phyloP scores from a whole-genome alignment of 352 stramenopile species.

The Phytopythium helicoides region DNA sequence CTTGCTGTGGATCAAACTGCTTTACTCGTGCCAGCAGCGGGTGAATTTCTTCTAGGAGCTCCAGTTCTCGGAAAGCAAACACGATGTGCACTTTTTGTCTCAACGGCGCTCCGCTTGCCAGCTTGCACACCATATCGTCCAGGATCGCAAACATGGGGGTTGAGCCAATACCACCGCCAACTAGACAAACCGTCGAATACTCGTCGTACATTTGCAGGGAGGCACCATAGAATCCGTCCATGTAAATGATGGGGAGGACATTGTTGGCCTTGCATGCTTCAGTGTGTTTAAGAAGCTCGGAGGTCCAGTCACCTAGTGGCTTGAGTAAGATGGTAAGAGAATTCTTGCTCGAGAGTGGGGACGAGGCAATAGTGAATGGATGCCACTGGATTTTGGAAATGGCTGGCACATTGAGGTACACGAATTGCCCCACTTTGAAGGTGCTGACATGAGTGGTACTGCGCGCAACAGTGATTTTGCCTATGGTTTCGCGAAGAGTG shows the following conservation, averaged over 20 bases:
- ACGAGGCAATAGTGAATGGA: conserved; percentile 41
- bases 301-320: conserved; percentile 24
- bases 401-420: conserved; percentile 41
- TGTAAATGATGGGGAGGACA: conserved; percentile 16
- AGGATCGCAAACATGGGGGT: conserved; percentile 29
- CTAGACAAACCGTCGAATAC: conserved; percentile 18
- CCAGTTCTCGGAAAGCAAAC: conserved; percentile 35
- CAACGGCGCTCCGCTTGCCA: conserved; percentile 6
- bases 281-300: conserved; percentile 8
- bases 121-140: conserved; percentile 23
- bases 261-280: conserved; percentile 17
- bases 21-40: conserved; percentile 17
- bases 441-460: conserved; percentile 9
- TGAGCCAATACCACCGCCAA: conserved; percentile 22
- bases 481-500: conserved; percentile 17
- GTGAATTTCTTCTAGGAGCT: conserved; percentile 29
- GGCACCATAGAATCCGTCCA: conserved; percentile 26
- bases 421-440: conserved; percentile 39
- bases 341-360: conserved; percentile 9
- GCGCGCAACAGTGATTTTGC: conserved; percentile 32
- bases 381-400: conserved; percentile 54
- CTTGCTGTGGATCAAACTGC: conserved; percentile 22
- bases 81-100: conserved; percentile 24
- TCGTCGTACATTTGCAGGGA: conserved; percentile 21
- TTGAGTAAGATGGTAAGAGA: conserved; percentile 24